These are phyloP conservation scores for Gloeopeniophorella convolvens DNA, from an alignment of 768 basidiomycete genomes.

Conservation along the genomic window DNA sequence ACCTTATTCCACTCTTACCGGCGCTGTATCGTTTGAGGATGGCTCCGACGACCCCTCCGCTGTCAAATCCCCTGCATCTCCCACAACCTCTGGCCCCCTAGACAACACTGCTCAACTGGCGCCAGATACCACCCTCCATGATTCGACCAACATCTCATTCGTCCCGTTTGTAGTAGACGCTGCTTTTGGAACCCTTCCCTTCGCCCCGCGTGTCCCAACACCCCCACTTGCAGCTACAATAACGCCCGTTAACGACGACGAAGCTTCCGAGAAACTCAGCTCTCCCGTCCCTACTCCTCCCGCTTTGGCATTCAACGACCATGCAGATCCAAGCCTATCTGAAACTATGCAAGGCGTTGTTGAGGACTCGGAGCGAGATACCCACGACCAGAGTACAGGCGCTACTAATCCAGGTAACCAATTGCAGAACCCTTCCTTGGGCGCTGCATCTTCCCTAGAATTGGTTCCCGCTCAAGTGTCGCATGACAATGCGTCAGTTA, in stretches of 20 bases:
- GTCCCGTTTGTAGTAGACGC: not conserved
- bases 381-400: too few species aligned
- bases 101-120: not conserved
- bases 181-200: conserved; percentile 4
- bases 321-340: too few species aligned
- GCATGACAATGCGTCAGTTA: not conserved
- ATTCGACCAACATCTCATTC: not conserved
- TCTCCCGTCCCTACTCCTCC: too few species aligned
- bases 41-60: not conserved
- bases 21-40: conserved; percentile 11
- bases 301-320: too few species aligned
- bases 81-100: not conserved
- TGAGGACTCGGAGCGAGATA: too few species aligned
- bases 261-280: not conserved
- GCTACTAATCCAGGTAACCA: too few species aligned
- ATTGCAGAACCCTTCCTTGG: not conserved
- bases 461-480: not conserved
- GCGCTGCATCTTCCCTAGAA: not conserved
- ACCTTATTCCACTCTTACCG: conserved; percentile 12
- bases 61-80: not conserved
- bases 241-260: conserved; percentile 6
- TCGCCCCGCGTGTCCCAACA: conserved; percentile 14
- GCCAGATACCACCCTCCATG: not conserved
- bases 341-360: too few species aligned
- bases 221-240: conserved; percentile 15